Evolutionary conservation across 306 rosid genomes (phyloP).

Genomic region (Astragalus glycyphyllos): DNA sequence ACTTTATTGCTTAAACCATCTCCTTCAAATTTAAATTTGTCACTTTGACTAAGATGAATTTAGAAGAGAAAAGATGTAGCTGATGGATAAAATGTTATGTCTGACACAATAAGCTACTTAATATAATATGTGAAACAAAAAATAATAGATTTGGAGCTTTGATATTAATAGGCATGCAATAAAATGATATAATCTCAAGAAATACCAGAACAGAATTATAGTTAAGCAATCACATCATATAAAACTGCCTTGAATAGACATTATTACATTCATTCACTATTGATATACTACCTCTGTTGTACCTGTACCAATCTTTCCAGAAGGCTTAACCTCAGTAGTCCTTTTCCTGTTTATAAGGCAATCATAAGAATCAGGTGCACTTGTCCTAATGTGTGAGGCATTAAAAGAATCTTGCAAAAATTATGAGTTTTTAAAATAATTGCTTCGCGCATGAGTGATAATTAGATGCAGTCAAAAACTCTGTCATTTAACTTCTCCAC

Average conservation of each 20-base stretch:
- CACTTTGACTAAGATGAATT: slow-evolving; percentile 13
- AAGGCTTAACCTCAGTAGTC: slow-evolving; percentile 67
- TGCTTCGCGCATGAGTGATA: too few relatives aligned
- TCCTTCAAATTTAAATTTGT: slow-evolving; percentile 16
- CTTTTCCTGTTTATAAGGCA: slow-evolving; percentile 74
- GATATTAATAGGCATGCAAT: slow-evolving; percentile 2
- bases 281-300: slow-evolving; percentile 73
- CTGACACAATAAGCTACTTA: not conserved
- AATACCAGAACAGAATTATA: not conserved
- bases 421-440: too few relatives aligned
- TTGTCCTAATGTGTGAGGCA: slow-evolving; percentile 26
- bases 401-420: too few relatives aligned
- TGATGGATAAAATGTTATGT: slow-evolving; percentile 8
- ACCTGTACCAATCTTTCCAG: slow-evolving; percentile 87
- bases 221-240: slow-evolving; percentile 4
- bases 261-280: slow-evolving; percentile 13
- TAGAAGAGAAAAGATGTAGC: not conserved
- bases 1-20: not conserved
- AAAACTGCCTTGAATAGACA: slow-evolving; percentile 16
- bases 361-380: slow-evolving; percentile 38
- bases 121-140: not conserved
- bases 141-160: slow-evolving; percentile 1
- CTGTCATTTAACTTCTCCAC: too few relatives aligned
- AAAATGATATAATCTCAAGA: slow-evolving; percentile 7
- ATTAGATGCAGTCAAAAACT: too few relatives aligned